Base-by-base conservation (phyloP, 2,329 filamentous ascomycete genomes). In the Truncatella angustata region DNA sequence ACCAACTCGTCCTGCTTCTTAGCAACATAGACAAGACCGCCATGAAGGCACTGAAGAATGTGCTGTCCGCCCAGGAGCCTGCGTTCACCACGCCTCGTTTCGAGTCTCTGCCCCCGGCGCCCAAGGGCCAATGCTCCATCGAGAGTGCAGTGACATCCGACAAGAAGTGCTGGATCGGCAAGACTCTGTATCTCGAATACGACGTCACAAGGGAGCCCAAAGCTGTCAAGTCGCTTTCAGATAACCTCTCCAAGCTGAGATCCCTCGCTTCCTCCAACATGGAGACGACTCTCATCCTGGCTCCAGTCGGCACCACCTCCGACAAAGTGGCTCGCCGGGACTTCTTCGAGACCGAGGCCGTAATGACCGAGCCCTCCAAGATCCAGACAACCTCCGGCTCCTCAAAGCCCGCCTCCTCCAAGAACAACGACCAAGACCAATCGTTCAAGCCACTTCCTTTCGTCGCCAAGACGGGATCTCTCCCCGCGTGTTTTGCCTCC, bases 401-500 rank as follows among this genome's bases (percentile, higher is more conserved):
- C 36, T 47, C 62, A 23, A 58, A 61, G 10, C 66, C 69, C 26
- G 64, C 65, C 12, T 60, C 67, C 26, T 66, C 71, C 55, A 67
- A 55, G 56, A 56, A 57, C 21, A 62, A 67, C 58, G 60, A n/a
- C n/a, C n/a, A 67, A 49, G 43, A 46, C 7, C 35, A 40, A 23
- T 62, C 70, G 39, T 66, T 71, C 47, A 64, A 66, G 36, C 59
- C 65, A 28, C 58, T 45, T 43, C 53, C 53, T 26, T 54, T 54
- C 28, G 23, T 58, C 14, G 61, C 56, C 16, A 54, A 71, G 53
- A 63, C 70, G 55, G 62, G 70, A 34, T 58, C 76, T 21, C 77
- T 92, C 43, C 87, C 89, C 5, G 72, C 83, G 42, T 97, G 93
- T 79, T 93, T 95, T 76, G 68, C 76, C 49, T 86, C 85, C 2